Conservation (phyloP, 257 asterid genomes). For the Schizonepeta tenuifolia region DNA sequence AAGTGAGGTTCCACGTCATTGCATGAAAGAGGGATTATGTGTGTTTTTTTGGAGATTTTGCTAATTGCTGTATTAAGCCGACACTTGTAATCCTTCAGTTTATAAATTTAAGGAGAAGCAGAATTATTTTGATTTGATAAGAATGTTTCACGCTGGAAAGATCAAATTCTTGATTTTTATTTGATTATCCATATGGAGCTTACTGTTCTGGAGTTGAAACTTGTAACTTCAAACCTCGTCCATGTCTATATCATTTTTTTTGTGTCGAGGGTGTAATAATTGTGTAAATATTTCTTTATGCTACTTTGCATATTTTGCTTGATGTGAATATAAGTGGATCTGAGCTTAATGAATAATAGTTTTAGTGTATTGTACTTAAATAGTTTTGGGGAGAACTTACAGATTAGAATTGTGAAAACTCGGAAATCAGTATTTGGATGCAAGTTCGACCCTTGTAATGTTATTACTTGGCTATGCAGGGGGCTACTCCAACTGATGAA, state of each 20-base stretch:
- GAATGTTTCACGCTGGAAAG: conserved; percentile 14
- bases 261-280: background rate
- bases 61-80: conserved; percentile 3
- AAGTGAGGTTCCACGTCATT: conserved; percentile 56
- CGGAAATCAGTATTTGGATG: conserved; percentile 12
- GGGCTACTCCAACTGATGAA: conserved; percentile 58
- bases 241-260: background rate
- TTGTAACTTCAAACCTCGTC: background rate
- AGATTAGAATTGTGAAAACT: background rate
- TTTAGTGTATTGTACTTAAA: background rate
- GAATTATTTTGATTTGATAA: conserved; percentile 18
- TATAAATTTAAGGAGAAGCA: background rate
- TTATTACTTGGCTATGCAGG: conserved; percentile 50
- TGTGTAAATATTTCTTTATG: background rate
- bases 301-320: conserved; percentile 1
- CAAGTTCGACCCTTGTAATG: background rate
- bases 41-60: conserved; percentile 19
- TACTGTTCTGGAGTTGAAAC: conserved; percentile 2
- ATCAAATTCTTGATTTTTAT: background rate
- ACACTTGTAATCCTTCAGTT: conserved; percentile 26
- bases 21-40: conserved; percentile 58
- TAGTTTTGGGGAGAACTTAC: background rate
- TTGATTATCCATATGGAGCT: background rate
- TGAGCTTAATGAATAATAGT: background rate
- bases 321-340: background rate